phyloP scores from a whole-genome alignment of 23 red algal genomes.

The Gracilariopsis chorda region DNA sequence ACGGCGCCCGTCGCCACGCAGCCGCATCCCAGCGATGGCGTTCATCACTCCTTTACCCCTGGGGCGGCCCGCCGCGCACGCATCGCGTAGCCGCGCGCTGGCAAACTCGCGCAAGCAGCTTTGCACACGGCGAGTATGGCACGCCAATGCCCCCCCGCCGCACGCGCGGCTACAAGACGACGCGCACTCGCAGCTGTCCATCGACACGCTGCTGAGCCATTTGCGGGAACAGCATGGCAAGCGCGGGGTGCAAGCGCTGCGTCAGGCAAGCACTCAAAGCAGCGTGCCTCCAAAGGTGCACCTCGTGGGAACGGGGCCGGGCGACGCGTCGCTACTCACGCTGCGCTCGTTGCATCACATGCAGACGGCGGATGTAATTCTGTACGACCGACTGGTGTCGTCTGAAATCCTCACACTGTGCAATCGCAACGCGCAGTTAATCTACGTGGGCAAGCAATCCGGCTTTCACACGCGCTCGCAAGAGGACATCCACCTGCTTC shows the following conservation, averaged over 20 bases:
- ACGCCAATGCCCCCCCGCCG: too few species aligned
- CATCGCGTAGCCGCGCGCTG: too few species aligned
- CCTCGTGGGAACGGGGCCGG: conserved; percentile 93
- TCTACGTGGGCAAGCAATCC: conserved; percentile 75
- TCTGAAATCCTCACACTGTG: conserved; percentile 4
- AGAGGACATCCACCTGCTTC: conserved; percentile 62
- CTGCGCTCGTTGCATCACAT: conserved; percentile 62
- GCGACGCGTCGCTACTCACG: conserved; percentile 74
- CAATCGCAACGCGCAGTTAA: conserved; percentile 14
- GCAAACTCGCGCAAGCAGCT: too few species aligned
- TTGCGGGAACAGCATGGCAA: neutral
- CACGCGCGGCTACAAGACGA: too few species aligned
- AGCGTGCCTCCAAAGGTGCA: conserved; percentile 42
- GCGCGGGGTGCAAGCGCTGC: neutral
- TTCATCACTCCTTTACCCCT: too few species aligned
- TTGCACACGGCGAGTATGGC: too few species aligned
- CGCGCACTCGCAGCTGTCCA: too few species aligned
- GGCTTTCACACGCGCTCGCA: conserved; percentile 61
- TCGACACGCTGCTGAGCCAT: neutral
- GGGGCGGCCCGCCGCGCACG: too few species aligned
- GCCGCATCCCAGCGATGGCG: too few species aligned
- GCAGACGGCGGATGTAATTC: conserved; percentile 74
- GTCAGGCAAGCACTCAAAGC: neutral
- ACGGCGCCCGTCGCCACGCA: too few species aligned
- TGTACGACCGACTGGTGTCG: conserved; percentile 92